phyloP scores from a whole-genome alignment of 2,329 filamentous ascomycete species.

The Clonostachys rosea region DNA sequence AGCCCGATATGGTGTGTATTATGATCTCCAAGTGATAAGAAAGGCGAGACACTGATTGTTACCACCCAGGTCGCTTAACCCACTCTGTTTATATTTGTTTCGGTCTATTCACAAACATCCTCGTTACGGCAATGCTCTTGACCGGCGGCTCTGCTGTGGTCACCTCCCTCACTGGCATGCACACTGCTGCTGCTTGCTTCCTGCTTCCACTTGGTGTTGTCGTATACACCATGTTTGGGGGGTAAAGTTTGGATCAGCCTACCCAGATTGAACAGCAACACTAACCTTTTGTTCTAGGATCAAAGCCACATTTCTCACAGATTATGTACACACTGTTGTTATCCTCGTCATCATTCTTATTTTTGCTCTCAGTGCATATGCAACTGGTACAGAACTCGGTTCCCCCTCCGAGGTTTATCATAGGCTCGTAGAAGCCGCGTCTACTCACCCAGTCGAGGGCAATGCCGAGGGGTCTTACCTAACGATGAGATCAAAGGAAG shows the following conservation, averaged over 20 bases:
- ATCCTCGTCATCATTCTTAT: constrained; percentile 75
- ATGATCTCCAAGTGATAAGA: constrained; percentile 52
- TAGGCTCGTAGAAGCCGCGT: constrained; percentile 60
- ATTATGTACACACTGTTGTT: constrained; percentile 75
- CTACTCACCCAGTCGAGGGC: constrained; percentile 66
- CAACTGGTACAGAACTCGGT: constrained; percentile 63
- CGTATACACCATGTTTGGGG: constrained; percentile 62
- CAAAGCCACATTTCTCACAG: constrained; percentile 76
- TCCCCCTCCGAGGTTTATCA: constrained; percentile 73
- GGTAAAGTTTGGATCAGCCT: no score
- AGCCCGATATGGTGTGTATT: constrained; percentile 63
- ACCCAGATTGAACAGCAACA: no score
- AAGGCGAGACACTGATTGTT: no score
- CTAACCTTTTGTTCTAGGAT: constrained; percentile 42
- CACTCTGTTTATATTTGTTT: constrained; percentile 59
- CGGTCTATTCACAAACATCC: constrained; percentile 72
- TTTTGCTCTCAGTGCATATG: constrained; percentile 75
- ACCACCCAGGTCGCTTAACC: no score
- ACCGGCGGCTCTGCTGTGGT: constrained; percentile 63
- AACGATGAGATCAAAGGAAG: constrained; percentile 66
- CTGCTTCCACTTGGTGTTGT: constrained; percentile 74
- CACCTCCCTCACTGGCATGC: constrained; percentile 16
- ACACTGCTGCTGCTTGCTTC: constrained; percentile 72
- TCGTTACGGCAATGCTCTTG: constrained; percentile 79
- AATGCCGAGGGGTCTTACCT: constrained; percentile 71